These are phyloP conservation scores for Cinnamomum chago DNA, from an alignment of 164 flowering plant species.

Conservation along the genomic window DNA sequence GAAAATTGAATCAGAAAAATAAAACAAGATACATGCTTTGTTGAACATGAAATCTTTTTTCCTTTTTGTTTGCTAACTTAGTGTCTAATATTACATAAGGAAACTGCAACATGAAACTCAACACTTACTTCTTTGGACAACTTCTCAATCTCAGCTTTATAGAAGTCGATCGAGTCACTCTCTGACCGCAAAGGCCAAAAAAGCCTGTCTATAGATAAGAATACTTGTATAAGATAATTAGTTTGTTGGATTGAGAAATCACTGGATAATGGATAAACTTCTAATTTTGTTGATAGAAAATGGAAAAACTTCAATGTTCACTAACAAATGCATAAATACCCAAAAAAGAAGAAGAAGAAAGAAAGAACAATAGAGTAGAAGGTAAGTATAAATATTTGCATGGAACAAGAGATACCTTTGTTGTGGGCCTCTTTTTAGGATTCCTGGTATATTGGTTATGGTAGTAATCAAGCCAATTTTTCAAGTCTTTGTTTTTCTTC, in stretches of 20 bases:
- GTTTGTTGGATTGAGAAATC: background rate
- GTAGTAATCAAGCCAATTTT: constrained; percentile 69
- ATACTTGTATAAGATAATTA: constrained; percentile 17
- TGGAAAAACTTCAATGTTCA: background rate
- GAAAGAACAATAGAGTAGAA: no score
- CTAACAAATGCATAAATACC: background rate
- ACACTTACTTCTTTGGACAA: constrained; percentile 51
- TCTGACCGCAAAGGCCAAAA: constrained; percentile 63
- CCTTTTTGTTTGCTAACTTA: background rate
- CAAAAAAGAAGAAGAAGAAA: no score
- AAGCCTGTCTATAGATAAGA: constrained; percentile 65
- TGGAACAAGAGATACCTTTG: constrained; percentile 43
- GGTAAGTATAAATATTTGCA: background rate
- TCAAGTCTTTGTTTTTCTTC: constrained; percentile 46
- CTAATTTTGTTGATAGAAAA: background rate
- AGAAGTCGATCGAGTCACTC: constrained; percentile 70
- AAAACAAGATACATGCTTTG: no score
- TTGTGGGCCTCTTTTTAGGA: constrained; percentile 52
- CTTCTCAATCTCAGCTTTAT: constrained; percentile 50
- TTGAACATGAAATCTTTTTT: background rate
- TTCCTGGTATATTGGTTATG: constrained; percentile 59
- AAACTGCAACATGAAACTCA: background rate
- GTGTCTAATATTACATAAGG: no score
- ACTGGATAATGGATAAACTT: background rate
- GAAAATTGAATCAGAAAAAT: no score